These are phyloP conservation scores for Mastigamoeba balamuthi DNA, from an alignment of 78 protist species.

Conservation along the genomic window DNA sequence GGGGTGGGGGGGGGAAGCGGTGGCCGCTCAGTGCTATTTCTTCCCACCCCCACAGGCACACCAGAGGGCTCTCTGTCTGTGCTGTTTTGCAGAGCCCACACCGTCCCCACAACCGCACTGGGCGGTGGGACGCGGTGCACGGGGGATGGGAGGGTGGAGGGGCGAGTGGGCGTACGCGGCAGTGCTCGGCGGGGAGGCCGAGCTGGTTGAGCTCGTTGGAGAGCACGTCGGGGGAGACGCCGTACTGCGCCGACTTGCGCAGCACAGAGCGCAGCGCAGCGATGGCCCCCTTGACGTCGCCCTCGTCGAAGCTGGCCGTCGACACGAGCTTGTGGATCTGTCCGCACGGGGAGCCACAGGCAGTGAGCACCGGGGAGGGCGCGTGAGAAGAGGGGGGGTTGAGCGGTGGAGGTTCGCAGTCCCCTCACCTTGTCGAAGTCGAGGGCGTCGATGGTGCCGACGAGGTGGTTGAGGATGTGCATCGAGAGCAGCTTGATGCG, in stretches of 20 bases:
- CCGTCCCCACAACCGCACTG: too few species aligned
- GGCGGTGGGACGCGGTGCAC: too few species aligned
- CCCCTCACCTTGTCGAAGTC: not conserved
- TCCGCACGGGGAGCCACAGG: not conserved
- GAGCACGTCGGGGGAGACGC: constrained; percentile 43
- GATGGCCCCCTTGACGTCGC: constrained; percentile 42
- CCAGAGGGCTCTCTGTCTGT: too few species aligned
- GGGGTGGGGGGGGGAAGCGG: too few species aligned
- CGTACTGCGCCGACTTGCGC: constrained; percentile 42
- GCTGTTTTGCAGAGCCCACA: too few species aligned
- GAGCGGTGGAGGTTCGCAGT: constrained; percentile 31
- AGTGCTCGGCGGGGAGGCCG: constrained; percentile 65
- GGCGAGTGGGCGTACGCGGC: not conserved
- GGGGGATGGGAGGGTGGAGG: too few species aligned
- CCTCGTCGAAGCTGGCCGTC: not conserved
- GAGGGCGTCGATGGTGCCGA: not conserved
- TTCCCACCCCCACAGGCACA: too few species aligned
- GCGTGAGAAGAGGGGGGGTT: not conserved
- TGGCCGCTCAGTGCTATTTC: too few species aligned
- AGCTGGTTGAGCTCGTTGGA: constrained; percentile 69
- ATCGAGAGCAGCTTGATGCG: not conserved
- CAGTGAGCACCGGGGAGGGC: not conserved
- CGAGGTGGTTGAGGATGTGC: not conserved
- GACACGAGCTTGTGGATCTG: not conserved
- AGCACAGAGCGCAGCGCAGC: constrained; percentile 70